These are phyloP conservation scores for Arabidopsis suecica DNA, from an alignment of 345 rosid genomes.

Conservation along the genomic window DNA sequence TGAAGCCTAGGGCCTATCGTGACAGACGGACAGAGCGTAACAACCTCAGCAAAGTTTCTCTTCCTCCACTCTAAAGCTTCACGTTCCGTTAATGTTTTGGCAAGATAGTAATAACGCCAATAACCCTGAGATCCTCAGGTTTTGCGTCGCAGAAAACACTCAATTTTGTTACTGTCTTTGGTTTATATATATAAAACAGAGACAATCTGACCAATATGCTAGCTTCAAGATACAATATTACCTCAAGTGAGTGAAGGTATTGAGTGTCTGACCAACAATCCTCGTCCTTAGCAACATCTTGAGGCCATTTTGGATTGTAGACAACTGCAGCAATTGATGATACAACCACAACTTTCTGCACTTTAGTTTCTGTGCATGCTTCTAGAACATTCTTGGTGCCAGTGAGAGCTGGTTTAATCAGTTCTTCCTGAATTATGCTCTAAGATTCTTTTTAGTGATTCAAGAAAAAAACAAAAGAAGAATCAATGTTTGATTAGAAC, in stretches of 20 bases:
- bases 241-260: slow-evolving; percentile 46
- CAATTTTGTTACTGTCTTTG: background rate
- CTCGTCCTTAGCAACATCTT: slow-evolving; percentile 48
- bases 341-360: slow-evolving; percentile 57
- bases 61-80: slow-evolving; percentile 57
- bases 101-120: slow-evolving; percentile 41
- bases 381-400: slow-evolving; percentile 56
- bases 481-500: slow-evolving; percentile 14
- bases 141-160: slow-evolving; percentile 9
- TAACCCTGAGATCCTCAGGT: slow-evolving; percentile 34
- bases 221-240: slow-evolving; percentile 5
- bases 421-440: slow-evolving; percentile 42
- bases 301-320: slow-evolving; percentile 51
- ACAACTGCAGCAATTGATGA: slow-evolving; percentile 53
- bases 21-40: slow-evolving; percentile 57
- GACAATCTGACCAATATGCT: background rate
- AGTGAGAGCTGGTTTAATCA: slow-evolving; percentile 51
- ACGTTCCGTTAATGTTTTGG: slow-evolving; percentile 56
- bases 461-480: background rate
- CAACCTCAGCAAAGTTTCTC: slow-evolving; percentile 45
- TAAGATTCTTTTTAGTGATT: background rate
- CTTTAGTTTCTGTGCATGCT: slow-evolving; percentile 54
- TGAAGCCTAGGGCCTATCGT: slow-evolving; percentile 67
- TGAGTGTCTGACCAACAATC: slow-evolving; percentile 54
- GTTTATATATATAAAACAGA: background rate